Base-by-base conservation (phyloP, 73 alveolate genomes). In the Urostyla sp. region DNA sequence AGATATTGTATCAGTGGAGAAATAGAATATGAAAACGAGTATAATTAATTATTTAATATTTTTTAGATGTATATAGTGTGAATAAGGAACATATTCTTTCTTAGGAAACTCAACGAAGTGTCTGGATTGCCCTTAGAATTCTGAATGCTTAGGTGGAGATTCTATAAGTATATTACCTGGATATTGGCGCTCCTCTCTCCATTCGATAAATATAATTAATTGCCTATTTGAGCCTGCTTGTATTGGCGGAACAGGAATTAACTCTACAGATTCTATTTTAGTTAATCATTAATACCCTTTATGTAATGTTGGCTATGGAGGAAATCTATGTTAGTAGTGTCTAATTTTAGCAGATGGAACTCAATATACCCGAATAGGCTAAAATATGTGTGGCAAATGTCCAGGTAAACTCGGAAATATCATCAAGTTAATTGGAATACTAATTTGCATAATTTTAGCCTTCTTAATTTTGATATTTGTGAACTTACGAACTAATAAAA, bases 91-190 rank as follows among this genome's bases (percentile, higher is more conserved):
- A 10, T 32, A 18, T 32, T 59, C 76, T 3, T 59, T 59, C 6
- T n/a, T 13, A 2, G 37, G 24, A 34, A 8, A 34, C 16, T 59
- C 55, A 2, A 3, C 10, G 15, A 40, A 3, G 6, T 59, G 76
- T 32, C 6, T 18, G 4, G 76, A 59, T 3, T 59, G 76, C 30
- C 10, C 27, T 15, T 13, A 26, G 37, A 37, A 66, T n/a, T 2
- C 66, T 21, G 60, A 66, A 66, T 75, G 87, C 26, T 44, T 23
- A 6, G 87, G 87, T n/a, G 80, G 81, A 0, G 15, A 6, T 26
- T 13, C 24, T 16, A n/a, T 75, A 0, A 8, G 13, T 0, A 44
- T 66, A 0, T 26, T 59, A n/a, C 46, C 67, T 16, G 87, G 87
- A 67, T 59, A 61, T 56, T 75, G 87, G 80, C 57, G 79, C 35